phyloP scores from a whole-genome alignment of 208 protist genomes.

The Acanthamoeba divionensis region DNA sequence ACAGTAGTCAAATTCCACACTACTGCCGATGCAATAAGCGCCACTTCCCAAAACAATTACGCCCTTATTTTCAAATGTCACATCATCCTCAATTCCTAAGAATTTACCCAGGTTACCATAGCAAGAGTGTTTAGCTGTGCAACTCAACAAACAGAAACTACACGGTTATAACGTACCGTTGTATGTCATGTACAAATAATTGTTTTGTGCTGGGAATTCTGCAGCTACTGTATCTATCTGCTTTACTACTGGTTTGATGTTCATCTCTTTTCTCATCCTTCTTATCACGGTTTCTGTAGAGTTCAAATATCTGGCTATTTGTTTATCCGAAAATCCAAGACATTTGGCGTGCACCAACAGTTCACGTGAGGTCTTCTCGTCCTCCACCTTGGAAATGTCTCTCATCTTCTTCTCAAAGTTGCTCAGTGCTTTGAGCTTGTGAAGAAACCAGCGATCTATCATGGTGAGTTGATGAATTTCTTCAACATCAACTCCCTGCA shows the following conservation, averaged over 20 bases:
- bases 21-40: constrained; percentile 96
- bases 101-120: too few relatives aligned
- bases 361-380: constrained; percentile 60
- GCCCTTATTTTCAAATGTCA: constrained; percentile 57
- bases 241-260: constrained; percentile 91
- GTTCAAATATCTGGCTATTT: constrained; percentile 81
- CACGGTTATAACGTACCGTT: too few relatives aligned
- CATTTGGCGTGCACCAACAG: constrained; percentile 85
- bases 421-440: constrained; percentile 91
- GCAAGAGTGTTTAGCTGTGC: not conserved
- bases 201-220: constrained; percentile 94
- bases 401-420: constrained; percentile 59
- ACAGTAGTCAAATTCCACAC: constrained; percentile 97
- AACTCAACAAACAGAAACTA: too few relatives aligned
- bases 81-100: constrained; percentile 69
- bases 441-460: constrained; percentile 95
- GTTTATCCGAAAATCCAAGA: constrained; percentile 93
- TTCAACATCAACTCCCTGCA: constrained; percentile 88
- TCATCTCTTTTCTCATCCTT: constrained; percentile 52
- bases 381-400: not conserved
- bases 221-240: constrained; percentile 94
- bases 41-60: constrained; percentile 95
- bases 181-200: constrained; percentile 95
- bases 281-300: constrained; percentile 64
- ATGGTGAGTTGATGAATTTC: constrained; percentile 89